Conservation (phyloP, 768 basidiomycete genomes). For the Rhizopogon salebrosus region DNA sequence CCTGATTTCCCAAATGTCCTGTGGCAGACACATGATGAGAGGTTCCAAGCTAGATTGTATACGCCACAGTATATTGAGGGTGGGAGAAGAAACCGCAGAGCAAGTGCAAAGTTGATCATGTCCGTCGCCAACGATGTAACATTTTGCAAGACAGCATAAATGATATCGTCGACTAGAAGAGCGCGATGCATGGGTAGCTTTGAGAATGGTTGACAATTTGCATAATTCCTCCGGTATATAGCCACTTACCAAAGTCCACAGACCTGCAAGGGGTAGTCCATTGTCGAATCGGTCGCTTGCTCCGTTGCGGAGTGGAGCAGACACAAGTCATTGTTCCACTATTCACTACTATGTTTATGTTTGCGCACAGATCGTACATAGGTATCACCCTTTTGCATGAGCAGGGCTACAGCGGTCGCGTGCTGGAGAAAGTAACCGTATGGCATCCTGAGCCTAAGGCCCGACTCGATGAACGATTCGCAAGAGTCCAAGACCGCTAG, state of each 20-base stretch:
- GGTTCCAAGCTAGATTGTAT: neutral
- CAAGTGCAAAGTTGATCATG: neutral
- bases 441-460: too few relatives aligned
- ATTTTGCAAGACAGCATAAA: neutral
- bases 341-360: too few relatives aligned
- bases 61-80: neutral
- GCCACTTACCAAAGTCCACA: neutral
- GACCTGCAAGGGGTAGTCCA: too few relatives aligned
- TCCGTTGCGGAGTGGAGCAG: neutral
- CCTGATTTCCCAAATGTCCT: neutral
- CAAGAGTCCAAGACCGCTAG: too few relatives aligned
- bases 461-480: too few relatives aligned
- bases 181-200: neutral
- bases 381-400: too few relatives aligned
- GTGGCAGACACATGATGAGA: neutral
- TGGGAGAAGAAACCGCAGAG: neutral
- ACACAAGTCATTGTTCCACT: neutral
- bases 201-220: neutral
- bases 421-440: too few relatives aligned
- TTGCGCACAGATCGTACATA: too few relatives aligned
- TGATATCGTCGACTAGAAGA: neutral
- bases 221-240: neutral
- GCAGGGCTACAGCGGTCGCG: too few relatives aligned
- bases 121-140: neutral
- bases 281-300: neutral